Evolutionary conservation across 1,284 basidiomycete genomes (phyloP).

Genomic region (Tremellales sp.): DNA sequence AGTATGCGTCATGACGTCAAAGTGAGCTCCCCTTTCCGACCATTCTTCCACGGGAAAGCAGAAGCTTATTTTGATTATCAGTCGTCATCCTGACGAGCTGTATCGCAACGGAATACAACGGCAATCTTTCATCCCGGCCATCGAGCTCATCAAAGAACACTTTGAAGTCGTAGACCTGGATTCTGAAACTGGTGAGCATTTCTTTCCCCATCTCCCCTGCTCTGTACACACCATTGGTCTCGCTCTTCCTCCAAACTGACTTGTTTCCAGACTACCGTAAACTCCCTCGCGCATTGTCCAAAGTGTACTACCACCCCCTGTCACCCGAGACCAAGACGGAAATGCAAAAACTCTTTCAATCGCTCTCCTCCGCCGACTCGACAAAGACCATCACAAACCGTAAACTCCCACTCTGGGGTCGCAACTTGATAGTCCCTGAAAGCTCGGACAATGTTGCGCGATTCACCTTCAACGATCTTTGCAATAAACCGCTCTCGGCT

Average conservation of each 20-base stretch:
- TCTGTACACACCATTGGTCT: slow-evolving; percentile 2
- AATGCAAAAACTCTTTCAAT: slow-evolving; percentile 76
- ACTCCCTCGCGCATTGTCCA: slow-evolving; percentile 79
- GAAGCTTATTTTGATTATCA: slow-evolving; percentile 41
- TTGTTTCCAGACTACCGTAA: slow-evolving; percentile 80
- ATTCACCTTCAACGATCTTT: slow-evolving; percentile 84
- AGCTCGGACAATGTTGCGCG: slow-evolving; percentile 74
- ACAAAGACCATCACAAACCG: slow-evolving; percentile 61
- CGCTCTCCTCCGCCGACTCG: slow-evolving; percentile 55
- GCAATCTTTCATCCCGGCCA: slow-evolving; percentile 91
- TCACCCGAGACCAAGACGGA: slow-evolving; percentile 57
- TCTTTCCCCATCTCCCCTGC: slow-evolving; percentile 2
- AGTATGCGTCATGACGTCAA: slow-evolving; percentile 92
- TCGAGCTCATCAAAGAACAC: slow-evolving; percentile 82
- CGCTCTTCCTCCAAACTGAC: not conserved
- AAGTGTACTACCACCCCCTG: slow-evolving; percentile 85
- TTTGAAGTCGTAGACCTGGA: slow-evolving; percentile 88
- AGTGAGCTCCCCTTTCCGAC: slow-evolving; percentile 57
- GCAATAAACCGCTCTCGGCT: slow-evolving; percentile 83
- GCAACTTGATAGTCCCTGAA: slow-evolving; percentile 72
- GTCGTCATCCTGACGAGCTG: slow-evolving; percentile 92
- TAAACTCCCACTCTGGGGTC: slow-evolving; percentile 80
- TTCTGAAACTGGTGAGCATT: slow-evolving; percentile 75
- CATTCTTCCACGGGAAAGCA: not conserved
- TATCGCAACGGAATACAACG: slow-evolving; percentile 99